Conservation (phyloP, 345 rosid genomes). For the Stellera chamaejasme region DNA sequence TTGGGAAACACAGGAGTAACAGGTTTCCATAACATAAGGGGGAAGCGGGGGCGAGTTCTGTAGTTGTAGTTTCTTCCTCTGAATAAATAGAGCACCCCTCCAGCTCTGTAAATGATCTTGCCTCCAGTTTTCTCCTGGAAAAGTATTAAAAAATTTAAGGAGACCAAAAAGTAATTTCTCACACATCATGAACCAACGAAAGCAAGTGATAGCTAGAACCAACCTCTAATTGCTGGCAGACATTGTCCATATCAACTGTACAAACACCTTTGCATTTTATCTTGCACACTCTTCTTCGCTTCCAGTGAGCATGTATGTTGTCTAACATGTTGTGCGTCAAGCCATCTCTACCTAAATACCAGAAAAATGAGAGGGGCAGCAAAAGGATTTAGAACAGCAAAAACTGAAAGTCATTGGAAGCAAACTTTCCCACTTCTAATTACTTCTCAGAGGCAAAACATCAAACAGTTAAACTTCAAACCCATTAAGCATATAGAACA, state of each 20-base stretch:
- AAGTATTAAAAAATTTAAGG: not conserved
- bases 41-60: constrained; percentile 67
- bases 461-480: not conserved
- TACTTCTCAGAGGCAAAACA: not conserved
- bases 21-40: constrained; percentile 97
- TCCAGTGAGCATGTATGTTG: constrained; percentile 87
- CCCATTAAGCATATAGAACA: not conserved
- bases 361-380: constrained; percentile 1
- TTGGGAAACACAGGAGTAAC: constrained; percentile 69
- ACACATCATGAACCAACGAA: not conserved
- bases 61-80: constrained; percentile 93
- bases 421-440: too few species aligned
- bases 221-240: constrained; percentile 89
- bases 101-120: constrained; percentile 65
- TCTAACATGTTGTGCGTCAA: constrained; percentile 93
- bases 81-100: constrained; percentile 72
- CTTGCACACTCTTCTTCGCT: constrained; percentile 80
- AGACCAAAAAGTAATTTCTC: not conserved
- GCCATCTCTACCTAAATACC: constrained; percentile 87
- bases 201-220: not conserved
- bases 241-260: constrained; percentile 88
- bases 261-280: constrained; percentile 93
- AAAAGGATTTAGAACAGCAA: not conserved
- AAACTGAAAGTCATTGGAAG: not conserved
- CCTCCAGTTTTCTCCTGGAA: constrained; percentile 89